phyloP scores from a whole-genome alignment of 441 rosid genomes.

The Arabidopsis lyrata region DNA sequence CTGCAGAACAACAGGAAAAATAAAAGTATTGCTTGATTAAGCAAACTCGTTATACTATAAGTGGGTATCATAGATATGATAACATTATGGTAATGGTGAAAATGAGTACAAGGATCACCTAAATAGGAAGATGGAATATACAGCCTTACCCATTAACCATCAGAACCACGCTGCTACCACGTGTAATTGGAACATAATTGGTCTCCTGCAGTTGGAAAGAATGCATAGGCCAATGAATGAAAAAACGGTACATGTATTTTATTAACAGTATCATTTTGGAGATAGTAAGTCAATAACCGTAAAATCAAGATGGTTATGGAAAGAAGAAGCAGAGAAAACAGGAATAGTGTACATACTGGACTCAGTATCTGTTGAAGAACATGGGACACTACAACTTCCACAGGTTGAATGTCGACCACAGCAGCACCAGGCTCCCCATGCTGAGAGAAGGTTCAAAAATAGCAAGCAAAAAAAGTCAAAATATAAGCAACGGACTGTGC shows the following conservation, averaged over 20 bases:
- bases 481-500: background rate
- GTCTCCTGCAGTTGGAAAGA: constrained; percentile 71
- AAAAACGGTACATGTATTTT: constrained; percentile 4
- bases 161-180: constrained; percentile 85
- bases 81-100: constrained; percentile 3
- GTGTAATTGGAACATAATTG: constrained; percentile 84
- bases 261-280: background rate
- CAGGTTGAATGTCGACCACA: constrained; percentile 87
- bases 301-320: constrained; percentile 23
- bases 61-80: background rate
- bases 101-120: constrained; percentile 8
- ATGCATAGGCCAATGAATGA: constrained; percentile 8
- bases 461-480: background rate
- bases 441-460: constrained; percentile 48
- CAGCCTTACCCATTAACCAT: constrained; percentile 85
- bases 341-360: constrained; percentile 53
- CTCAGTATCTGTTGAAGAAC: constrained; percentile 78
- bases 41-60: constrained; percentile 10
- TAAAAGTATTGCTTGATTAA: background rate
- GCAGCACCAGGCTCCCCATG: constrained; percentile 97
- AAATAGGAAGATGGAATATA: constrained; percentile 13
- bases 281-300: background rate
- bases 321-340: constrained; percentile 3
- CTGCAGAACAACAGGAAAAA: constrained; percentile 50
- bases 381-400: constrained; percentile 82